These are phyloP conservation scores for Plasmodium chabaudi DNA, from an alignment of 169 alveolate genomes.

Conservation along the genomic window DNA sequence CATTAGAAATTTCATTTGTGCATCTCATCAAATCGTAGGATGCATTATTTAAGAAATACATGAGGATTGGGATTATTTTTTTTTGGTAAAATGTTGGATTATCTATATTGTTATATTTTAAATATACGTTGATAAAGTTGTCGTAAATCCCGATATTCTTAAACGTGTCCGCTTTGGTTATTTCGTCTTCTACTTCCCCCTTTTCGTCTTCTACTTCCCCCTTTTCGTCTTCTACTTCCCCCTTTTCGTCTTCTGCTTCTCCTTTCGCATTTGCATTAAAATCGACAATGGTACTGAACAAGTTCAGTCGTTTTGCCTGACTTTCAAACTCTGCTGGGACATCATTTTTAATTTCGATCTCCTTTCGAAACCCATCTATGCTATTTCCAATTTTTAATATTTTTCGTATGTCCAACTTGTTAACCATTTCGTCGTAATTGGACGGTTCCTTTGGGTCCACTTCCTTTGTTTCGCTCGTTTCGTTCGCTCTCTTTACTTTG, in stretches of 20 bases:
- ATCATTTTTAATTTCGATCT: neutral
- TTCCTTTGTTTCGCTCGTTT: neutral
- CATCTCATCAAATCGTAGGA: neutral
- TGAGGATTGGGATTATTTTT: conserved; percentile 30
- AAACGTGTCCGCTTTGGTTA: neutral
- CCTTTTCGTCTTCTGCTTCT: neutral
- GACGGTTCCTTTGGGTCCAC: too few species aligned
- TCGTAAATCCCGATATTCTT: conserved; percentile 41
- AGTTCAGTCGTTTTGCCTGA: neutral
- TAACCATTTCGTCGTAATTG: neutral
- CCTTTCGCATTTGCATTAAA: conserved; percentile 32
- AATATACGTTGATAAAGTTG: conserved; percentile 46
- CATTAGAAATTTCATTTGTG: neutral
- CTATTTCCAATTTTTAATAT: conserved; percentile 7
- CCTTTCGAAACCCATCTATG: conserved; percentile 29
- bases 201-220: neutral
- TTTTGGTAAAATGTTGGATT: conserved; percentile 26
- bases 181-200: neutral
- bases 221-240: neutral
- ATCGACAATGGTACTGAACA: conserved; percentile 25
- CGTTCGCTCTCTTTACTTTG: neutral
- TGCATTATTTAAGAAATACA: conserved; percentile 29
- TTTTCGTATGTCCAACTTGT: neutral
- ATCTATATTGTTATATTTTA: conserved; percentile 39
- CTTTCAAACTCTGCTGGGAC: neutral